These are phyloP conservation scores for Penicillium sp. DNA, from an alignment of 2,329 filamentous ascomycete genomes.

Conservation along the genomic window DNA sequence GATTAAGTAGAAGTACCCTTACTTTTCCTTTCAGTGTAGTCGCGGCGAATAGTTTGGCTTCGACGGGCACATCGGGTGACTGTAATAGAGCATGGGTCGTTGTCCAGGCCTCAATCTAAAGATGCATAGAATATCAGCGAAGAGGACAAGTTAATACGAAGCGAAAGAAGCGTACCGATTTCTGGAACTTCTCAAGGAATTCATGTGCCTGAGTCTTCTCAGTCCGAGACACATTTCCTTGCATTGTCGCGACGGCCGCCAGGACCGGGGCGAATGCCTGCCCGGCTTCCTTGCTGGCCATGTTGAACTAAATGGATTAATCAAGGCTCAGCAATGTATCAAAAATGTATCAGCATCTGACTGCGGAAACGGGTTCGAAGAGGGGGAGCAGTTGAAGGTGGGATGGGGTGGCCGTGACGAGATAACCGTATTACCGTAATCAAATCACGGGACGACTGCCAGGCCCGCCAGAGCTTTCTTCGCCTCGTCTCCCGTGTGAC, in stretches of 20 bases:
- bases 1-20: conserved; percentile 19
- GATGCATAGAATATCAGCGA: conserved; percentile 12
- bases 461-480: conserved; percentile 18
- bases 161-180: conserved; percentile 61
- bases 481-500: conserved; percentile 2
- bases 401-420: conserved; percentile 18
- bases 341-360: conserved; percentile 4
- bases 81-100: conserved; percentile 79
- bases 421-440: conserved; percentile 19
- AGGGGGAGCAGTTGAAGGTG: conserved; percentile 16
- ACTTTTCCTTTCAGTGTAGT: conserved; percentile 98
- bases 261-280: conserved; percentile 76
- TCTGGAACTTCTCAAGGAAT: conserved; percentile 90
- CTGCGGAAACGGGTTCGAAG: conserved; percentile 3
- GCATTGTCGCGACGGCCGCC: conserved; percentile 83
- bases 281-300: conserved; percentile 61
- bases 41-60: conserved; percentile 88
- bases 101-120: conserved; percentile 79
- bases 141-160: conserved; percentile 6
- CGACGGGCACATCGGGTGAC: conserved; percentile 62
- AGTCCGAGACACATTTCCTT: conserved; percentile 66
- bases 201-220: conserved; percentile 85
- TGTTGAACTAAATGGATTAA: conserved; percentile 31
- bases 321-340: conserved; percentile 8
- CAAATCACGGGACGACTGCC: conserved; percentile 19